A percentile compares a stretch with the other conserved stretches of the same genome.
phyloP scores from a whole-genome alignment of 805 yeast genomes.

The Kuraishia molischiana region DNA sequence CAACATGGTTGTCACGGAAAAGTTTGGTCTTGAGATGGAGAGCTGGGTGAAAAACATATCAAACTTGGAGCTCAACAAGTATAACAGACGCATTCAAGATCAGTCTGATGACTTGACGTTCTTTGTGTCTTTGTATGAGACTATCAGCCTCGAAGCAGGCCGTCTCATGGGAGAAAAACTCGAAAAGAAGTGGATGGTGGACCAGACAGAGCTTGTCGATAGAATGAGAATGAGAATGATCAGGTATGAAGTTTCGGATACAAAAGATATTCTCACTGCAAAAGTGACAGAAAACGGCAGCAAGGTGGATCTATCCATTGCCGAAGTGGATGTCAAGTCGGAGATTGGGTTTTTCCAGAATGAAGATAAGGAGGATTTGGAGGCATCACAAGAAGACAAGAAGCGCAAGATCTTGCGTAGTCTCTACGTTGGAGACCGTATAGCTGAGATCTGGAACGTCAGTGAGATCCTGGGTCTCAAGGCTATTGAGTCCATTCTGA shows the following conservation, averaged over 20 bases:
- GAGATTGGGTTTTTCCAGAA: constrained; percentile 2
- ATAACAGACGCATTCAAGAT: constrained; percentile 52
- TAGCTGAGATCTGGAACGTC: constrained; percentile 65
- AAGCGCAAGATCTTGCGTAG: constrained; percentile 68
- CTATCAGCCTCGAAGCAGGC: constrained; percentile 31
- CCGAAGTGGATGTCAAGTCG: background rate
- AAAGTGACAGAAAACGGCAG: background rate
- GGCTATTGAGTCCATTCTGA: constrained; percentile 64
- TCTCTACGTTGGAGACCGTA: constrained; percentile 55
- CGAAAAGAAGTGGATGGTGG: constrained; percentile 29
- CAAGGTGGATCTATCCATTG: background rate
- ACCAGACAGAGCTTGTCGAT: constrained; percentile 60
- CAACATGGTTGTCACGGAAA: background rate
- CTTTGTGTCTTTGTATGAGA: constrained; percentile 36
- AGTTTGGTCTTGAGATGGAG: background rate
- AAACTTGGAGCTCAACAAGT: constrained; percentile 35
- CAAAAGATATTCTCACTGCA: background rate
- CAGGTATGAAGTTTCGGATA: constrained; percentile 1
- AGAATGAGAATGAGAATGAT: constrained; percentile 35
- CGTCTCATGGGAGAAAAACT: constrained; percentile 18
- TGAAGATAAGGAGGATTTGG: constrained; percentile 22
- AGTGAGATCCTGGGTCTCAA: constrained; percentile 71
- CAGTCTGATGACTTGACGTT: constrained; percentile 47
- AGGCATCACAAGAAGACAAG: constrained; percentile 43
- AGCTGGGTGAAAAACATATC: constrained; percentile 26